Base-by-base conservation (phyloP, 371 early-diverging fungal genomes). In the Amoeboaphelidium protococcarum region DNA sequence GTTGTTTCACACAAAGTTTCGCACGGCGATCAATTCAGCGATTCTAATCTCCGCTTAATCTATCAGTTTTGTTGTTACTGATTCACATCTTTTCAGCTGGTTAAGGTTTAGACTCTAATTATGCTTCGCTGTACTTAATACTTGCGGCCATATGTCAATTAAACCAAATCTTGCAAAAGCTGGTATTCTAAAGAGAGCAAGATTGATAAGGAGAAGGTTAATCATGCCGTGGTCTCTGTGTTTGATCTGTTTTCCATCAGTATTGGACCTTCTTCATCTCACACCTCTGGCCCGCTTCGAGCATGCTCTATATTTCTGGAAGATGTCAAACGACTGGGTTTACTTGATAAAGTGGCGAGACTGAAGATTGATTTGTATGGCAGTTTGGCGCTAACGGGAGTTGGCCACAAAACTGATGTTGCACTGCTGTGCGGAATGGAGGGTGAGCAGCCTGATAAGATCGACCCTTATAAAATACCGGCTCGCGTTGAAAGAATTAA, bases 161-260 rank as follows among this genome's bases (percentile, higher is more conserved):
- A n/a, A n/a, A n/a, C n/a, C n/a, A n/a, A n/a, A n/a, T n/a, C n/a
- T n/a, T n/a, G n/a, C n/a, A n/a, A n/a, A n/a, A n/a, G n/a, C n/a
- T n/a, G n/a, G n/a, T n/a, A n/a, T n/a, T n/a, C n/a, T n/a, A n/a
- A n/a, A n/a, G n/a, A n/a, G n/a, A n/a, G n/a, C n/a, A n/a, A n/a
- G n/a, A n/a, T n/a, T n/a, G n/a, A n/a, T n/a, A n/a, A n/a, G n/a
- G n/a, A n/a, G n/a, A n/a, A n/a, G n/a, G 26, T 27, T 50, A 47
- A 40, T 23, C 86, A 89, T 56, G 90, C 90, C 25, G 88, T 87
- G 1, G 82, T 88, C 3, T 82, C 82, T 40, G 80, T 83, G 4
- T 91, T 91, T 66, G 89, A 91, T 66, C 56, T 91, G 52, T 91
- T 87, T 56, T 83, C 84, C 21, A 86, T 91, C 46, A 89, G 92